These are phyloP conservation scores for Cytospora paraplurivora DNA, from an alignment of 2,329 filamentous ascomycete species.

Conservation along the genomic window DNA sequence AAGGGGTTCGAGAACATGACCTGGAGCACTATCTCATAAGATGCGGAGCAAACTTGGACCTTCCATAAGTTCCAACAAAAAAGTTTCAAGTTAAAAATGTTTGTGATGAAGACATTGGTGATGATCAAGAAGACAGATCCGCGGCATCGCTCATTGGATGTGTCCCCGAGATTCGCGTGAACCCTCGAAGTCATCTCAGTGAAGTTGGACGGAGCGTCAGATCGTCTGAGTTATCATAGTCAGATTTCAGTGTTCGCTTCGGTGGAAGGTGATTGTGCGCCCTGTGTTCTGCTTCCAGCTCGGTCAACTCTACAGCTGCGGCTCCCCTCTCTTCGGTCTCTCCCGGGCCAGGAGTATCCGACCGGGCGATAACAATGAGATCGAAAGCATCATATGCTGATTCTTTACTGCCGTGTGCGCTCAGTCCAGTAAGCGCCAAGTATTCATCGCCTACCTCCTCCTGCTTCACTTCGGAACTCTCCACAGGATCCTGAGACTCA, in stretches of 20 bases:
- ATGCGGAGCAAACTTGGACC: neutral
- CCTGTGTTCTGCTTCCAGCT: neutral
- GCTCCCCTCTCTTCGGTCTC: neutral
- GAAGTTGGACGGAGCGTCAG: conserved; percentile 21
- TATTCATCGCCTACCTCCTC: neutral
- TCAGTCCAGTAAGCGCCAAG: neutral
- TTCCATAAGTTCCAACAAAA: neutral
- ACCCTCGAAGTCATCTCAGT: neutral
- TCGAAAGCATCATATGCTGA: neutral
- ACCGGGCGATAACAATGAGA: conserved; percentile 6
- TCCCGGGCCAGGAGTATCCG: conserved; percentile 2
- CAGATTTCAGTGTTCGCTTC: conserved; percentile 5
- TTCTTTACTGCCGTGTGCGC: neutral
- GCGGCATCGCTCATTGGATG: neutral
- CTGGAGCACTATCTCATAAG: neutral
- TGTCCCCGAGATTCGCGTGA: neutral
- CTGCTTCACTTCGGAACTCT: neutral
- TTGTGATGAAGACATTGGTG: neutral
- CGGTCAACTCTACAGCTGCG: neutral
- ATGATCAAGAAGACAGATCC: neutral
- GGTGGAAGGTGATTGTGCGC: conserved; percentile 2
- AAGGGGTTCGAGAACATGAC: neutral
- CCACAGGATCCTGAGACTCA: conserved; percentile 10
- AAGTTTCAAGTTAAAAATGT: too few relatives aligned
- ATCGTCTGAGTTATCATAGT: neutral